Evolutionary conservation across 768 basidiomycete species (phyloP).

Genomic region (Naganishia antarctica): DNA sequence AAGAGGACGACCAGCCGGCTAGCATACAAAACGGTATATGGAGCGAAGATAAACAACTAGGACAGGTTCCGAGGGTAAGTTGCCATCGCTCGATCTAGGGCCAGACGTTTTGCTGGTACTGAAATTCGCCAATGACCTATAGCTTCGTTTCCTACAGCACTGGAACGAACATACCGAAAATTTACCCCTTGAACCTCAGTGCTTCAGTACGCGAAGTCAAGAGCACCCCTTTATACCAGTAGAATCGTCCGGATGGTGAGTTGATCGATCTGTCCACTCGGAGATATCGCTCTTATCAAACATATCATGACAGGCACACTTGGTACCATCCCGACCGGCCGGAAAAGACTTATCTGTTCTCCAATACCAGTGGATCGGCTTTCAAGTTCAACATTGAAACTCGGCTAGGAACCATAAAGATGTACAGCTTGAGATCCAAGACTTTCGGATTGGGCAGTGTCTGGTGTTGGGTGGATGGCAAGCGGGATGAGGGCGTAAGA

Average conservation of each 20-base stretch:
- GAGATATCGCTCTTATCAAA: neutral
- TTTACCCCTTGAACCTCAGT: constrained; percentile 28
- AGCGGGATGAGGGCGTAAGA: constrained; percentile 31
- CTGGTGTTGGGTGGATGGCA: constrained; percentile 43
- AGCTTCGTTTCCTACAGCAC: constrained; percentile 28
- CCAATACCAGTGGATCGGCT: constrained; percentile 35
- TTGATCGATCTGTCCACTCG: neutral
- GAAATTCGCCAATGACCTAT: neutral
- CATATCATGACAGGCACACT: constrained; percentile 24
- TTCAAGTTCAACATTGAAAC: constrained; percentile 42
- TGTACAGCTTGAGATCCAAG: constrained; percentile 42
- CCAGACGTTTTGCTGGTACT: neutral
- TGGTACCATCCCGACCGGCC: constrained; percentile 44
- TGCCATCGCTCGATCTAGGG: neutral
- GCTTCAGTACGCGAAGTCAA: constrained; percentile 27
- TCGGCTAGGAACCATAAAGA: constrained; percentile 42
- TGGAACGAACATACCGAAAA: constrained; percentile 23
- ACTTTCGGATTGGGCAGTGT: constrained; percentile 44
- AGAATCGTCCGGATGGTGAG: constrained; percentile 22
- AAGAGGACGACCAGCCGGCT: constrained; percentile 18
- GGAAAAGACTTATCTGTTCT: constrained; percentile 45
- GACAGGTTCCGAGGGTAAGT: constrained; percentile 27
- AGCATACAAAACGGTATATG: constrained; percentile 19
- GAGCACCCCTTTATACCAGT: constrained; percentile 20
- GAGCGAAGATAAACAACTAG: constrained; percentile 17